These are phyloP conservation scores for Pichia sp. DNA, from an alignment of 1,139 yeast species.

Conservation along the genomic window DNA sequence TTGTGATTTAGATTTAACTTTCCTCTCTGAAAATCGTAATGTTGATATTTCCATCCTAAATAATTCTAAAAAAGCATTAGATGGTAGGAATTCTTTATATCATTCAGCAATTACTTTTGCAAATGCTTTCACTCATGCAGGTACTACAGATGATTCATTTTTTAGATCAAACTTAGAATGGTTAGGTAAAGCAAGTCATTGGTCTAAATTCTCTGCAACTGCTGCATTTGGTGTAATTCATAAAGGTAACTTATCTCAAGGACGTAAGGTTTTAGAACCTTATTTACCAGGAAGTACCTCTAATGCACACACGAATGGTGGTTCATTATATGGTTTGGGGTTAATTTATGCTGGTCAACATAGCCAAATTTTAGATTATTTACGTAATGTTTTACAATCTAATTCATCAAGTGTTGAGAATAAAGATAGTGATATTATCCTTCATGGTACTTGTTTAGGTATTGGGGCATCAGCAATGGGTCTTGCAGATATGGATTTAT, in stretches of 20 bases:
- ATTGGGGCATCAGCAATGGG: constrained; percentile 98
- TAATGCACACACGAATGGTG: constrained; percentile 90
- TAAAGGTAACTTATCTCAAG: constrained; percentile 89
- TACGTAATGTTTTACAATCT: constrained; percentile 68
- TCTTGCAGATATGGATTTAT: constrained; percentile 63
- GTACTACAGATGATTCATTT: constrained; percentile 93
- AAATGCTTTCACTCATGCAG: constrained; percentile 93
- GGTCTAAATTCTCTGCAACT: constrained; percentile 98
- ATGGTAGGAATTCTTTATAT: constrained; percentile 89
- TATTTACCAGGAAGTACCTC: constrained; percentile 80
- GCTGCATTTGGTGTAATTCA: constrained; percentile 98
- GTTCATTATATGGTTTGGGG: constrained; percentile 90
- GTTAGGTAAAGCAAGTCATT: constrained; percentile 94
- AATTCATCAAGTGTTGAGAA: constrained; percentile 35
- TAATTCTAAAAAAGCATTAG: constrained; percentile 74
- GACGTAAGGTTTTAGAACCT: constrained; percentile 80
- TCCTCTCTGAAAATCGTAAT: constrained; percentile 78
- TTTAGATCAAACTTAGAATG: constrained; percentile 89
- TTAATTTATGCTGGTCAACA: constrained; percentile 96
- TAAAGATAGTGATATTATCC: constrained; percentile 75
- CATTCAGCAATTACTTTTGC: constrained; percentile 95
- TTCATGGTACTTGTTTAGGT: constrained; percentile 96
- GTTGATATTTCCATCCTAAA: constrained; percentile 80
- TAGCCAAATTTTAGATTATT: constrained; percentile 73
- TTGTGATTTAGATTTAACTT: constrained; percentile 87